Percentiles rank a stretch among this genome's conserved stretches.
Evolutionary conservation across 75 land plant genomes (phyloP).

Genomic region (Pinus tabuliformis): DNA sequence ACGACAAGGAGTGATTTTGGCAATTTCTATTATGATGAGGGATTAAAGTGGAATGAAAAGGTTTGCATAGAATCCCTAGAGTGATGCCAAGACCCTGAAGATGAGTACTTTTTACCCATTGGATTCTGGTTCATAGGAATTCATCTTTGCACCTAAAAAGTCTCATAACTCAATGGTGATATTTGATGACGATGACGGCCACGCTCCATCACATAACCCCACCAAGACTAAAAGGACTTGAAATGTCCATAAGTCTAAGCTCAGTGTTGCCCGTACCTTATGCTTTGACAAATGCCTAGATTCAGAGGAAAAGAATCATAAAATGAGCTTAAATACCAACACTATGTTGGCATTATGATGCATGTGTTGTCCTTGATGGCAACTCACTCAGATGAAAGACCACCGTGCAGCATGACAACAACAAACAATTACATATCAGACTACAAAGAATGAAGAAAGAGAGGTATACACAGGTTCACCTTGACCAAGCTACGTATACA

Average conservation of each 20-base stretch:
- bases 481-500: too few species aligned
- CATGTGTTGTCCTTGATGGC: too few species aligned
- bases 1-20: not conserved
- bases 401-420: too few species aligned
- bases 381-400: too few species aligned
- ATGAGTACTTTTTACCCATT: not conserved
- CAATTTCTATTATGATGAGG: not conserved
- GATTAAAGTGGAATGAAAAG: not conserved
- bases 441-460: too few species aligned
- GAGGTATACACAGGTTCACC: too few species aligned
- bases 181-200: not conserved
- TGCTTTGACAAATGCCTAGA: not conserved
- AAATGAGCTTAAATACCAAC: not conserved
- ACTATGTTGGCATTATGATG: too few species aligned
- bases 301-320: not conserved
- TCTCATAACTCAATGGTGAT: not conserved
- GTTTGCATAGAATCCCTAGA: not conserved
- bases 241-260: not conserved
- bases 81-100: not conserved
- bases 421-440: too few species aligned
- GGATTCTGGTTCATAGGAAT: conserved; percentile 1
- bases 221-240: not conserved
- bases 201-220: not conserved
- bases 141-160: conserved; percentile 3
- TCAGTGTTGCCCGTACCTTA: not conserved